Evolutionary conservation across 345 rosid species (phyloP).

Genomic region (Iberis pinnata): DNA sequence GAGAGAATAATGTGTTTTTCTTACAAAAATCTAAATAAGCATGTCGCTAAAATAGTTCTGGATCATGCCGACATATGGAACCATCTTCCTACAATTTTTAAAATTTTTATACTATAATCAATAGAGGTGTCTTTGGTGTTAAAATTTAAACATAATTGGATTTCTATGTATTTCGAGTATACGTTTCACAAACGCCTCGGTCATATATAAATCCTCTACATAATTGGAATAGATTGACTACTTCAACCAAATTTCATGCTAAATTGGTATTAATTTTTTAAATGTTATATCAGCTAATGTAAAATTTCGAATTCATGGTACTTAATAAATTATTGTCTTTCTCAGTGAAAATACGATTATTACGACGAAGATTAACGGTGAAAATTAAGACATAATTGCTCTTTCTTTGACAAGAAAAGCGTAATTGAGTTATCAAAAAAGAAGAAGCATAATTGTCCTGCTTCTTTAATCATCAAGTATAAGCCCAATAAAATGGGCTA

Average conservation of each 20-base stretch:
- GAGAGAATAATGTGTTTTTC: too few relatives aligned
- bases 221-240: not conserved
- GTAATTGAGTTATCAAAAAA: too few relatives aligned
- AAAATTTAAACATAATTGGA: not conserved
- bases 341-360: not conserved
- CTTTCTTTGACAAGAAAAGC: constrained; percentile 8
- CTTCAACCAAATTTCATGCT: not conserved
- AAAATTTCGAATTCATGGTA: too few relatives aligned
- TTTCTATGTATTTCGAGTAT: not conserved
- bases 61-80: not conserved
- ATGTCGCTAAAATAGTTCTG: not conserved
- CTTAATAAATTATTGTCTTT: too few relatives aligned
- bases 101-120: not conserved
- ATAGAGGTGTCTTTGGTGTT: not conserved
- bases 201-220: not conserved
- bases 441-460: constrained; percentile 13
- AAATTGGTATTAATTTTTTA: too few relatives aligned
- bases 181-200: too few relatives aligned
- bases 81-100: not conserved
- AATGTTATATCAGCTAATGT: too few relatives aligned
- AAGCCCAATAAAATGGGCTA: constrained; percentile 22
- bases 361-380: not conserved
- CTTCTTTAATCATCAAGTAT: constrained; percentile 13
- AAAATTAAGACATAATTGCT: constrained; percentile 17
- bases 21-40: not conserved